Conservation (phyloP, 768 basidiomycete species). For the Boletus sp. region DNA sequence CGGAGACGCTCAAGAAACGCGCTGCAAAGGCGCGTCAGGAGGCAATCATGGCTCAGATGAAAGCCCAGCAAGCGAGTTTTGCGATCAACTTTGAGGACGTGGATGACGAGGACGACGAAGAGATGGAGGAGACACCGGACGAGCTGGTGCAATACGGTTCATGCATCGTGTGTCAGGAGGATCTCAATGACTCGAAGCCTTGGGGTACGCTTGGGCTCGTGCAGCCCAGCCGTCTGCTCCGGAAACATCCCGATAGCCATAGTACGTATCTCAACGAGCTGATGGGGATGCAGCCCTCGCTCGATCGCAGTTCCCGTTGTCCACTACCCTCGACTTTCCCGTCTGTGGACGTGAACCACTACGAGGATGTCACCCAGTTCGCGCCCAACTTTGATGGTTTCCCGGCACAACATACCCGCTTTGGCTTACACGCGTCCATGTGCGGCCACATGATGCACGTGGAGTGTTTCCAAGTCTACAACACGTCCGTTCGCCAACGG, state of each 20-base stretch:
- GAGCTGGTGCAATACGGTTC: slow-evolving; percentile 67
- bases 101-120: slow-evolving; percentile 61
- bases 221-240: slow-evolving; percentile 82
- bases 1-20: slow-evolving; percentile 70
- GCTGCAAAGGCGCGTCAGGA: slow-evolving; percentile 91
- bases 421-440: slow-evolving; percentile 82
- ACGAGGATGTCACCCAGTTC: slow-evolving; percentile 35
- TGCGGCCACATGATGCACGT: slow-evolving; percentile 98
- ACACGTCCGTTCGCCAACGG: slow-evolving; percentile 77
- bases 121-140: slow-evolving; percentile 42
- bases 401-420: slow-evolving; percentile 66
- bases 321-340: slow-evolving; percentile 36
- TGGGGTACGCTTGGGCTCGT: slow-evolving; percentile 87
- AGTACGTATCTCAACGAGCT: slow-evolving; percentile 66
- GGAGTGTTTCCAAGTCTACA: slow-evolving; percentile 91
- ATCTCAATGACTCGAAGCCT: slow-evolving; percentile 63
- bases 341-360: slow-evolving; percentile 15
- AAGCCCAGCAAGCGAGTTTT: slow-evolving; percentile 85
- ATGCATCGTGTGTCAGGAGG: slow-evolving; percentile 99
- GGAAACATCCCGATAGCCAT: slow-evolving; percentile 70
- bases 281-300: slow-evolving; percentile 54
- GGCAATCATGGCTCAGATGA: slow-evolving; percentile 94
- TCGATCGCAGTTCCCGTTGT: slow-evolving; percentile 51
- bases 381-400: slow-evolving; percentile 74
- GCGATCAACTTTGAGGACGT: slow-evolving; percentile 76